Conservation (phyloP, 176 grass and related monocot genomes). For the Chloris gayana region DNA sequence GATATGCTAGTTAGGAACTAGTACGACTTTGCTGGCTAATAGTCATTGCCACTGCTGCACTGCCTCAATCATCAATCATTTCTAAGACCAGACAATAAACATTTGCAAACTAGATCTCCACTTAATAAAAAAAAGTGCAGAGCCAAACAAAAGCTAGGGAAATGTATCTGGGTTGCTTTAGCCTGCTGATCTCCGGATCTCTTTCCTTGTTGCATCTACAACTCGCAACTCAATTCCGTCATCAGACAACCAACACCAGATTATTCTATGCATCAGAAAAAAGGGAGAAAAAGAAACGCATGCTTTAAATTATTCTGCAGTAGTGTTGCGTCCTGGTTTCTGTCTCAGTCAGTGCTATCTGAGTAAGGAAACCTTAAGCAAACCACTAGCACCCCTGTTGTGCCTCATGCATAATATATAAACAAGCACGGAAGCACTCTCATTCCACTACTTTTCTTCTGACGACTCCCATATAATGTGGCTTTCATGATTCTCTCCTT, state of each 20-base stretch:
- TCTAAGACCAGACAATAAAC: not conserved
- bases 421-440: conserved; percentile 19
- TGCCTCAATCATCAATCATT: no score
- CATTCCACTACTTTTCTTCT: conserved; percentile 3
- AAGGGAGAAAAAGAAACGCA: not conserved
- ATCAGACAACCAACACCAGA: not conserved
- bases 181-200: conserved; percentile 26
- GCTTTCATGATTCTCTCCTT: conserved; percentile 6
- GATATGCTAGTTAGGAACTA: no score
- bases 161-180: conserved; percentile 22
- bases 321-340: not conserved
- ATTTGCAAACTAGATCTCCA: not conserved
- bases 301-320: not conserved
- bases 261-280: conserved; percentile 1
- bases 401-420: not conserved
- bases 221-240: not conserved
- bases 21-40: no score
- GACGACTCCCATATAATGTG: not conserved
- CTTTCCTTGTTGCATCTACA: conserved; percentile 12
- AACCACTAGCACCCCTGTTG: conserved; percentile 24
- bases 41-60: no score
- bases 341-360: conserved; percentile 43
- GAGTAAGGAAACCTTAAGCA: conserved; percentile 46
- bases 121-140: not conserved
- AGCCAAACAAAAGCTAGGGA: conserved; percentile 1